phyloP scores from a whole-genome alignment of 2,329 filamentous ascomycete genomes.

The Thielaviopsis ethacetica region DNA sequence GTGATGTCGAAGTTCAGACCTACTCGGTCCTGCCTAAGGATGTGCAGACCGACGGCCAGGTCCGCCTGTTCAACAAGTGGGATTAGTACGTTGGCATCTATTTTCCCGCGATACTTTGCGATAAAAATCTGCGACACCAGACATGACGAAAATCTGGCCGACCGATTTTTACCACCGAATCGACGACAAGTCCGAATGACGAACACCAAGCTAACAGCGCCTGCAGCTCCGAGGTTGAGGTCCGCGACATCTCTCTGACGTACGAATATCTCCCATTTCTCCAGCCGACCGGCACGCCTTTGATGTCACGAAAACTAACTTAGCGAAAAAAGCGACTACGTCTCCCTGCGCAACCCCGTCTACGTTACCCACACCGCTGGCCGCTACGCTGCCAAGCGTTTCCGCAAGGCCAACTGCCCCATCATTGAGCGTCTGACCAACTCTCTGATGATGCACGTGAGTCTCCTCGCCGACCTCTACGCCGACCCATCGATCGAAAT shows the following conservation, averaged over 20 bases:
- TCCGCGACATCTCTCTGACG: slow-evolving; percentile 99
- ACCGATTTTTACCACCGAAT: not conserved
- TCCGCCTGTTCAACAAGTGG: slow-evolving; percentile 98
- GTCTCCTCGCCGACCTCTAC: not conserved
- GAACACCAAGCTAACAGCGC: slow-evolving; percentile 6
- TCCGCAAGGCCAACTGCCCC: slow-evolving; percentile 99
- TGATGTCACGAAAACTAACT: slow-evolving; percentile 1
- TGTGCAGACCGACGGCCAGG: slow-evolving; percentile 74
- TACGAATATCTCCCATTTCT: slow-evolving; percentile 29
- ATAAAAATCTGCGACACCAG: slow-evolving; percentile 2
- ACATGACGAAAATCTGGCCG: not conserved
- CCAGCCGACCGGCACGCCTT: not conserved
- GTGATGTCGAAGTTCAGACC: slow-evolving; percentile 84
- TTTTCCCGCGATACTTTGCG: slow-evolving; percentile 1
- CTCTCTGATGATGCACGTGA: slow-evolving; percentile 96
- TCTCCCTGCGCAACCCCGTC: slow-evolving; percentile 97
- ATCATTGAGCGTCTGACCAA: slow-evolving; percentile 99
- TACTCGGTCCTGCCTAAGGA: slow-evolving; percentile 85
- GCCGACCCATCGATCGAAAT: not conserved
- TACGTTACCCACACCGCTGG: slow-evolving; percentile 98
- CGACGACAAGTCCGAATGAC: not conserved
- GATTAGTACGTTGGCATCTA: slow-evolving; percentile 35
- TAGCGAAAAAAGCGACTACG: slow-evolving; percentile 65
- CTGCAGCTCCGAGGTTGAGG: slow-evolving; percentile 64
- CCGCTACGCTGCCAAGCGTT: slow-evolving; percentile 97